phyloP scores from a whole-genome alignment of 225 moss, liverwort and hornwort species.

The Marchantia polymorpha region DNA sequence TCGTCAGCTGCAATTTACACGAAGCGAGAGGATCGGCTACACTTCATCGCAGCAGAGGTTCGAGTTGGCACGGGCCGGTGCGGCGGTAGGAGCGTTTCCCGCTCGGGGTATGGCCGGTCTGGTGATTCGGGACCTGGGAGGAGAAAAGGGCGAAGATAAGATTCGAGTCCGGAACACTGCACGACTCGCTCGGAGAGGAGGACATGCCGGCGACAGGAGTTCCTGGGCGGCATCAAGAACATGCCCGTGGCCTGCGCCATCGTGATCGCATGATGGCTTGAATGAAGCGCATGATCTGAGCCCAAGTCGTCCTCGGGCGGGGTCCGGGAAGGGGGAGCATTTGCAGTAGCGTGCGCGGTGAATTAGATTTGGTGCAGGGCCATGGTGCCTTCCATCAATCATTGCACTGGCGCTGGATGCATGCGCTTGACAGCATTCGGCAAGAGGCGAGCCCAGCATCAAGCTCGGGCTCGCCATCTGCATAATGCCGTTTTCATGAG shows the following conservation, averaged over 20 bases:
- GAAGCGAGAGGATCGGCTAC: too few relatives aligned
- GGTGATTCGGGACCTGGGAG: neutral
- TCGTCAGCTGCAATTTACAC: too few relatives aligned
- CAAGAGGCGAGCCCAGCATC: neutral
- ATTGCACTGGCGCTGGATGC: neutral
- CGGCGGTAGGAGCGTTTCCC: too few relatives aligned
- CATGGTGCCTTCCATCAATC: neutral
- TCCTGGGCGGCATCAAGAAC: neutral
- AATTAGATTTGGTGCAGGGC: neutral
- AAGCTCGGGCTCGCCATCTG: neutral
- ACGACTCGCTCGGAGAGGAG: neutral
- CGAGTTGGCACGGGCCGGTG: too few relatives aligned
- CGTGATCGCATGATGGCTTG: neutral
- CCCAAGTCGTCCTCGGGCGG: neutral
- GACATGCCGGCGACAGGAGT: neutral
- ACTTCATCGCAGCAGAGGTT: too few relatives aligned
- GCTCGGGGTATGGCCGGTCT: neutral
- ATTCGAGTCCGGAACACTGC: neutral
- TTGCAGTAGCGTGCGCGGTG: neutral
- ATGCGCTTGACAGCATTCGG: neutral
- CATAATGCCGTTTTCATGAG: neutral
- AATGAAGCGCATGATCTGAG: constrained; percentile 6
- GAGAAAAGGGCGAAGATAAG: neutral
- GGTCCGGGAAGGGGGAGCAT: too few relatives aligned
- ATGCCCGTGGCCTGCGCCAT: constrained; percentile 13